Conservation (phyloP, 305 asterid genomes). For the Andrographis paniculata region DNA sequence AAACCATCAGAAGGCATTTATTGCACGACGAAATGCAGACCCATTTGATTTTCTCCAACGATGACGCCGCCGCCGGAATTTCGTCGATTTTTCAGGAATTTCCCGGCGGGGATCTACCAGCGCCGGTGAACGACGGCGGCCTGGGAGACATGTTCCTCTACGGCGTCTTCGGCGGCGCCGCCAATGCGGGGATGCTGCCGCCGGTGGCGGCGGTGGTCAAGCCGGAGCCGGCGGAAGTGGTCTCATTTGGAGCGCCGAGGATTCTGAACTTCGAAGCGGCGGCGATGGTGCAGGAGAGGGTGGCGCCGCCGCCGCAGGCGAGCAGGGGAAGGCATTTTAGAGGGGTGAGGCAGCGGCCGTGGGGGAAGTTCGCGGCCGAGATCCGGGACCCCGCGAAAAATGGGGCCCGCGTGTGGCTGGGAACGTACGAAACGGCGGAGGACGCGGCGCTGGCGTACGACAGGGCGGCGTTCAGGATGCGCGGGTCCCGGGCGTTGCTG, state of each 20-base stretch:
- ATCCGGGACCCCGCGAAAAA: conserved; percentile 62
- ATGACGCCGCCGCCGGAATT: neutral
- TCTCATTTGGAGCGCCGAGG: neutral
- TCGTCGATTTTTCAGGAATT: neutral
- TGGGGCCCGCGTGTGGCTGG: conserved; percentile 65
- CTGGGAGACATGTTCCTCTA: conserved; percentile 10
- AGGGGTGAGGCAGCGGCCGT: conserved; percentile 62
- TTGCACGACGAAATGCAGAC: conserved; percentile 35
- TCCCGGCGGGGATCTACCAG: neutral
- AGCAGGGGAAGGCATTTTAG: conserved; percentile 34
- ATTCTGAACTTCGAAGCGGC: conserved; percentile 6
- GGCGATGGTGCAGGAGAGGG: conserved; percentile 6
- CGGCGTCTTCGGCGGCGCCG: conserved; percentile 4
- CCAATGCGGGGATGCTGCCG: conserved; percentile 16
- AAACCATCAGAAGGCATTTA: conserved; percentile 31
- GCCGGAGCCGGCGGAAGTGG: conserved; percentile 6
- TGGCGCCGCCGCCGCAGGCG: neutral
- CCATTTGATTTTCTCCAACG: conserved; percentile 10
- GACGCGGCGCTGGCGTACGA: conserved; percentile 72
- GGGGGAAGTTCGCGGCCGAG: conserved; percentile 73
- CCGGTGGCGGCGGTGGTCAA: conserved; percentile 12
- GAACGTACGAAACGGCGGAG: conserved; percentile 63
- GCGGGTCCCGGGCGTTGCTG: conserved; percentile 64
- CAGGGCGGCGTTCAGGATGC: conserved; percentile 50
- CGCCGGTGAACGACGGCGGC: neutral